A percentile compares a stretch with the other conserved stretches of the same genome.
Conservation (phyloP, 352 stramenopile species). For the Halophytophthora polymorphica region DNA sequence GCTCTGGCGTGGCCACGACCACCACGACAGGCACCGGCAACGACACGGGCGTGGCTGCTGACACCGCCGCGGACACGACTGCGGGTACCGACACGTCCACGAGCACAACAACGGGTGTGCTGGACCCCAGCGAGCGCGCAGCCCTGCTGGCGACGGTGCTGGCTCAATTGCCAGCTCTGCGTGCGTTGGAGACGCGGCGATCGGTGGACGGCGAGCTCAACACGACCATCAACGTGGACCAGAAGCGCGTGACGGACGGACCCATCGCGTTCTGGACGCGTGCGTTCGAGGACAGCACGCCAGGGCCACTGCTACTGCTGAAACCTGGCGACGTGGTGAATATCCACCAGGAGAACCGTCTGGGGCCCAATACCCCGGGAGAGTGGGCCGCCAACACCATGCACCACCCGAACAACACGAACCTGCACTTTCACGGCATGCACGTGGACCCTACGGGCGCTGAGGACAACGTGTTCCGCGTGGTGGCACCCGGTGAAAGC, state of each 20-base stretch:
- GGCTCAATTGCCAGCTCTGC: constrained; percentile 33
- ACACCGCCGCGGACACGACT: too few relatives aligned
- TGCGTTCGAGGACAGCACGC: constrained; percentile 54
- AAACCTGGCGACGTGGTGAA: constrained; percentile 59
- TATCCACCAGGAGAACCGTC: constrained; percentile 55
- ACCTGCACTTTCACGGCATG: constrained; percentile 81
- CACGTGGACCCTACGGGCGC: constrained; percentile 77
- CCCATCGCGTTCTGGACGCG: constrained; percentile 74
- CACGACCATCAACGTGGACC: constrained; percentile 45
- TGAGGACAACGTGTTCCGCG: constrained; percentile 76
- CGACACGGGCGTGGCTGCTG: too few relatives aligned
- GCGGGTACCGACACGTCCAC: too few relatives aligned
- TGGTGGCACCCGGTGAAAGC: constrained; percentile 44
- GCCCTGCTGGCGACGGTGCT: constrained; percentile 23
- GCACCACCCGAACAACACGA: constrained; percentile 74
- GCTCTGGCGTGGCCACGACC: neutral
- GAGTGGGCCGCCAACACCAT: constrained; percentile 54
- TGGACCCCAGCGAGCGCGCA: constrained; percentile 2
- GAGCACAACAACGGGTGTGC: neutral
- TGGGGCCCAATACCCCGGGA: constrained; percentile 37
- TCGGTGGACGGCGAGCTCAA: constrained; percentile 57
- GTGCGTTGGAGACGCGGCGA: constrained; percentile 29
- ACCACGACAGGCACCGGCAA: too few relatives aligned
- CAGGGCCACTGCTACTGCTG: constrained; percentile 59
- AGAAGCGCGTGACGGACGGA: constrained; percentile 42